Evolutionary conservation across 148 eudicot species (phyloP).

Genomic region (Bassia scoparia): DNA sequence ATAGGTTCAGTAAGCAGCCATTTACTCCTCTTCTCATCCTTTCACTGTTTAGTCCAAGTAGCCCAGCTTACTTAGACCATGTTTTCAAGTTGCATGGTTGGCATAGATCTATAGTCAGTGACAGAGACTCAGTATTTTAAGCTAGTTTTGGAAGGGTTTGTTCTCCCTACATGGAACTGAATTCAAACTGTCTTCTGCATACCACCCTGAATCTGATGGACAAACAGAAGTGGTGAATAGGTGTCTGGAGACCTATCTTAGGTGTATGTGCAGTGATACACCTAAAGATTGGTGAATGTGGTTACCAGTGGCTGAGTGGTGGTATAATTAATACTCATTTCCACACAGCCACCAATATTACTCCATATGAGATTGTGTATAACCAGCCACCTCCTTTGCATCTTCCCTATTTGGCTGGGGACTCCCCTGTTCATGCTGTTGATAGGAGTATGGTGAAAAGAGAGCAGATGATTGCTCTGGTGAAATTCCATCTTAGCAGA

Average conservation of each 20-base stretch:
- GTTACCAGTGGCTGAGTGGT: neutral
- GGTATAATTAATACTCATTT: neutral
- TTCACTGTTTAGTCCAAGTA: no score
- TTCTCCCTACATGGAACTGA: neutral
- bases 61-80: no score
- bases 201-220: neutral
- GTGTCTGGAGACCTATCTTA: neutral
- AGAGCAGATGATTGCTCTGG: neutral
- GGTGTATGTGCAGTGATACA: neutral
- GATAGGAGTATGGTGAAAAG: neutral
- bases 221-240: neutral
- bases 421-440: neutral
- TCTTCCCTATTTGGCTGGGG: neutral
- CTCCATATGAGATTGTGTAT: neutral
- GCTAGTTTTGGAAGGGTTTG: neutral
- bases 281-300: neutral
- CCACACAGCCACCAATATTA: neutral
- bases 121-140: neutral
- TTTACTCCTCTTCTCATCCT: no score
- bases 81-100: no score
- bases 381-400: neutral
- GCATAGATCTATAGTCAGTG: neutral
- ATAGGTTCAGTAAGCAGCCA: no score
- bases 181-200: neutral
- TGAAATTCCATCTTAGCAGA: neutral